Evolutionary conservation across 305 asterid genomes (phyloP).

Genomic region (Vinca major): DNA sequence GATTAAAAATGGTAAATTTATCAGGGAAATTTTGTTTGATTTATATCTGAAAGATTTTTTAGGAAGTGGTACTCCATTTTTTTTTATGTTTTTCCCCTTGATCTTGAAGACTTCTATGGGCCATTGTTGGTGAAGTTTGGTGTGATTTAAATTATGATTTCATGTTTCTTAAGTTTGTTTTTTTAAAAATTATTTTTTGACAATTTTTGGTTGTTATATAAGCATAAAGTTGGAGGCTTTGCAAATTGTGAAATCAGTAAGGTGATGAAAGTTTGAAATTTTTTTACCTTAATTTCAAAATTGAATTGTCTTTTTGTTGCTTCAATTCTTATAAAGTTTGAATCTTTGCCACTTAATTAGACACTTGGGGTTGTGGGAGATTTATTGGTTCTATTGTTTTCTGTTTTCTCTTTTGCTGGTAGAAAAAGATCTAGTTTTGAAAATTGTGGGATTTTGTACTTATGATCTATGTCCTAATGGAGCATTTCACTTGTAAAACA

Average conservation of each 20-base stretch:
- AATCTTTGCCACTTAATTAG: background rate
- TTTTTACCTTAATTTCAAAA: background rate
- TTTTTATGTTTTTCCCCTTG: background rate
- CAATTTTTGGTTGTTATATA: slow-evolving; percentile 3
- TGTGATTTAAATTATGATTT: slow-evolving; percentile 10
- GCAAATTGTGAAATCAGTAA: background rate
- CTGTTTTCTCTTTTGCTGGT: too few species aligned
- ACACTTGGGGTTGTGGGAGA: background rate
- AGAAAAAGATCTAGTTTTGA: too few species aligned
- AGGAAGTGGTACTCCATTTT: slow-evolving; percentile 5
- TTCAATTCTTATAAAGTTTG: background rate
- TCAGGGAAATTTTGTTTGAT: background rate
- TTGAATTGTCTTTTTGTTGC: background rate
- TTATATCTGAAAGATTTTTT: slow-evolving; percentile 16
- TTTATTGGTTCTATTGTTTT: too few species aligned
- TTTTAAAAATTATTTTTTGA: slow-evolving; percentile 4
- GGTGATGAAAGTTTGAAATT: slow-evolving; percentile 8
- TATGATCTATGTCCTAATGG: background rate
- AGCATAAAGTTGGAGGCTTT: slow-evolving; percentile 7
- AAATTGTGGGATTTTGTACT: background rate
- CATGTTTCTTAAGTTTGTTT: background rate
- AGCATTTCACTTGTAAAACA: background rate
- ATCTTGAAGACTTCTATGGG: slow-evolving; percentile 12
- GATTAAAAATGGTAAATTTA: background rate
- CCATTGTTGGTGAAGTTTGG: slow-evolving; percentile 21